These are phyloP conservation scores for Scedosporium dehoogii DNA, from an alignment of 2,329 filamentous ascomycete genomes.

Conservation along the genomic window DNA sequence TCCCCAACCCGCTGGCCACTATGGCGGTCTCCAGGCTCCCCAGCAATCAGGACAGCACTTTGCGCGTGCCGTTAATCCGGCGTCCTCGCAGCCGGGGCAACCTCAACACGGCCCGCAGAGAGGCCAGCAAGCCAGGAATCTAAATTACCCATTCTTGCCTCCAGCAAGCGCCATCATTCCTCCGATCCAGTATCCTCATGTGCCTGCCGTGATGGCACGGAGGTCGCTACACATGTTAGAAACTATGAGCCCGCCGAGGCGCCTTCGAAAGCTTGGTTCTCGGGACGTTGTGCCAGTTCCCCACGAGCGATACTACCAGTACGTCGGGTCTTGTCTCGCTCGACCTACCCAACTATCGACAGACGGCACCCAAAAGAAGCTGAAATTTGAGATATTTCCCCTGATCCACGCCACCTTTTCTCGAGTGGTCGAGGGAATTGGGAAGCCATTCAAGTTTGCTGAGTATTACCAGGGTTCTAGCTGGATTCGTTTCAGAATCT, in stretches of 20 bases:
- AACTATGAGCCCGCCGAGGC: neutral
- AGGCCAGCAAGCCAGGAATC: neutral
- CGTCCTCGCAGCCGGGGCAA: too few relatives aligned
- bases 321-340: neutral
- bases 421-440: neutral
- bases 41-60: too few relatives aligned
- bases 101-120: too few relatives aligned
- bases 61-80: too few relatives aligned
- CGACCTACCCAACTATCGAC: neutral
- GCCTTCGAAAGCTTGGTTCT: neutral
- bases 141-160: neutral
- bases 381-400: neutral
- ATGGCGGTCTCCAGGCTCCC: too few relatives aligned
- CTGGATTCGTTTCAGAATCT: conserved; percentile 1
- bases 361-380: neutral
- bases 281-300: neutral
- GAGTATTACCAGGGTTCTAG: neutral
- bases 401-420: neutral
- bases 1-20: too few relatives aligned
- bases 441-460: neutral
- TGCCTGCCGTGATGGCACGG: neutral
- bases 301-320: conserved; percentile 5
- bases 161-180: neutral
- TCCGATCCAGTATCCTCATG: neutral
- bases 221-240: neutral